phyloP scores from a whole-genome alignment of 1,284 basidiomycete genomes.

The Boletus semigastroideus region DNA sequence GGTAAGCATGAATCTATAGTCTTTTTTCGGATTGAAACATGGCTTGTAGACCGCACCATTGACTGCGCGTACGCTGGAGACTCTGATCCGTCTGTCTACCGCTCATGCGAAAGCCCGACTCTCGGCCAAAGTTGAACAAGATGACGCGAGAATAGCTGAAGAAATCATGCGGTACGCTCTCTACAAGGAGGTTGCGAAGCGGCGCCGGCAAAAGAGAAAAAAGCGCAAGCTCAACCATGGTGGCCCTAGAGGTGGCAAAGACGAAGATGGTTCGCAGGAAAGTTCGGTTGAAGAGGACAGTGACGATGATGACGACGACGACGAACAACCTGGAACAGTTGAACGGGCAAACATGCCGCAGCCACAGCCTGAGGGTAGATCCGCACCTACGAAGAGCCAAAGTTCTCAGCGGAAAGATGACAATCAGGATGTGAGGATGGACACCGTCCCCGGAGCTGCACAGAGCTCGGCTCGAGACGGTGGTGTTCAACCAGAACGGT shows the following conservation, averaged over 20 bases:
- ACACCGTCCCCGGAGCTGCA: slow-evolving; percentile 39
- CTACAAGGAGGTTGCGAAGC: slow-evolving; percentile 95
- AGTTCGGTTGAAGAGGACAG: slow-evolving; percentile 46
- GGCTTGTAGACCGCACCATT: slow-evolving; percentile 83
- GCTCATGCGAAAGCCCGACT: slow-evolving; percentile 97
- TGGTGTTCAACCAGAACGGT: slow-evolving; percentile 58
- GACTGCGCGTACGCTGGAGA: slow-evolving; percentile 98
- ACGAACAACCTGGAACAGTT: slow-evolving; percentile 43
- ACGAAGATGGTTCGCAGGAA: slow-evolving; percentile 38
- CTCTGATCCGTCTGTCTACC: slow-evolving; percentile 95
- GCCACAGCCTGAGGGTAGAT: slow-evolving; percentile 16
- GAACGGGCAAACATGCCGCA: slow-evolving; percentile 54
- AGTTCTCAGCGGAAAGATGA: slow-evolving; percentile 62
- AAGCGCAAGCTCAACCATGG: slow-evolving; percentile 77
- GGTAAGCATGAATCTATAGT: slow-evolving; percentile 45
- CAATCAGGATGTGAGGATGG: slow-evolving; percentile 67
- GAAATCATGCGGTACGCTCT: slow-evolving; percentile 96
- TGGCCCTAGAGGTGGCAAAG: slow-evolving; percentile 40
- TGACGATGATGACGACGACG: slow-evolving; percentile 38
- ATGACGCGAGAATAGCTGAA: slow-evolving; percentile 90
- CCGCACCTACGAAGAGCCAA: slow-evolving; percentile 35
- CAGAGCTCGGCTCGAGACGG: slow-evolving; percentile 40
- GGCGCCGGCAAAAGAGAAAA: slow-evolving; percentile 63
- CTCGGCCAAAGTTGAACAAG: slow-evolving; percentile 80
- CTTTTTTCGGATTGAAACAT: slow-evolving; percentile 12